Evolutionary conservation across 257 asterid species (phyloP), one percentile per base, ranked within the genome.

Genomic region (Scutellaria baicalensis): DNA sequence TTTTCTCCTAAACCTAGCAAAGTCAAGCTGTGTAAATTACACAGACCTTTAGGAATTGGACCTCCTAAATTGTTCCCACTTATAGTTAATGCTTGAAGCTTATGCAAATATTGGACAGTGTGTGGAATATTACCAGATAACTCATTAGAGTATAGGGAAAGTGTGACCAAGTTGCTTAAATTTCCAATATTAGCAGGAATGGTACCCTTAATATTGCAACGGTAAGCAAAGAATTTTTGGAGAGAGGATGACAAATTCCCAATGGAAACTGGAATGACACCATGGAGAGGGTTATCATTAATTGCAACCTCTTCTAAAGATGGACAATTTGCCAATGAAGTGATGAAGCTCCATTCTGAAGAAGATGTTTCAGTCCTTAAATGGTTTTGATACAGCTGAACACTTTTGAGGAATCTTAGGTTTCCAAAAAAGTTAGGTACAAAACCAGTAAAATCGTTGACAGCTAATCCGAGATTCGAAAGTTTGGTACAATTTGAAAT

Each of bases 241-340:
- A 80, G 17, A 0, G 73, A 73, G 7, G 69, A 27, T 5, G 84
- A 76, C 0, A 80, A 44, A 54, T 80, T 73, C 21, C 82, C 82
- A 8, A 80, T 13, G 45, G 82, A 73, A 3, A 39, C 1, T 9
- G 80, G 82, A 52, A 80, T 35, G 8, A 8, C 13, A 1, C 70
- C 72, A 11, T 69, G 35, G 0, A 77, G 12, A 21, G 73, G 75
- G 40, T 77, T 80, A 11, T 14, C 12, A 12, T 7, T 1, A 2
- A 80, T 6, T 0, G 3, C 5, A n/a, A 80, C 43, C 0, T 4
- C 1, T 0, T 10, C 9, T 23, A 80, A 51, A 7, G 12, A 64
- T 64, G 17, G 59, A 66, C 83, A 81, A 2, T 65, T 77, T 1
- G 75, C 36, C 56, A 77, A 54, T 12, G 84, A 73, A 58, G 75